Evolutionary conservation across 495 filamentous ascomycete genomes (phyloP), one percentile per base, ranked within the genome.

Genomic region (Penicillium cataractarum): DNA sequence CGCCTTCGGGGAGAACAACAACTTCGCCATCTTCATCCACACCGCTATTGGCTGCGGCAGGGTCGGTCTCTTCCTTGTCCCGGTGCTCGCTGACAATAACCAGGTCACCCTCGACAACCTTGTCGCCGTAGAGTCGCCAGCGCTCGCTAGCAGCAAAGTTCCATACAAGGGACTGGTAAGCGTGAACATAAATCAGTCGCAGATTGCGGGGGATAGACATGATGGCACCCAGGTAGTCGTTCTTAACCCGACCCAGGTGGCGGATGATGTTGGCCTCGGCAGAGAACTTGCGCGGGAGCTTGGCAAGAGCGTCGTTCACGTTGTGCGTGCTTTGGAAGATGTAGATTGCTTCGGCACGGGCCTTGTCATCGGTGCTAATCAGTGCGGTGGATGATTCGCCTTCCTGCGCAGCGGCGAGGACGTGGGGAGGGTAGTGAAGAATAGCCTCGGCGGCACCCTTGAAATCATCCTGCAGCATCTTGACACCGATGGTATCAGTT

Each of bases 161-260:
- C 93, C 93, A 99, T 9, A 99, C 89, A 10, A 92, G 82, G 6
- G 90, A 93, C 71, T 99, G 95, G 76, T 96, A 97, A 29, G 96
- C 95, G 66, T 99, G 95, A 13, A 96, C 88, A 65, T 99, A 99
- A 91, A 98, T 97, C 37, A 91, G 82, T 17, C 91, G 86, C 75
- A 97, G 81, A 39, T 89, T 89, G 2, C 93, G 83, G 8, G 85
- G 88, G 59, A 98, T 91, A 31, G 80, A 80, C 70, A 87, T 83
- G 55, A 99, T 71, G 0, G 94, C 92, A 13, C 92, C 92, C 51
- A 90, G 80, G 67, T 84, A 93, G 75, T 99, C 93, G 27, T 72
- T 79, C 26, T 64, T 67, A 27, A 64, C 73, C 49, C 67, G 76
- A 40, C 80, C 70, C 4, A 98, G 84, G 64, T 92, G 87, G 29